Evolutionary conservation across 129 eudicot species (phyloP).

Genomic region (Ambrosia trifida): DNA sequence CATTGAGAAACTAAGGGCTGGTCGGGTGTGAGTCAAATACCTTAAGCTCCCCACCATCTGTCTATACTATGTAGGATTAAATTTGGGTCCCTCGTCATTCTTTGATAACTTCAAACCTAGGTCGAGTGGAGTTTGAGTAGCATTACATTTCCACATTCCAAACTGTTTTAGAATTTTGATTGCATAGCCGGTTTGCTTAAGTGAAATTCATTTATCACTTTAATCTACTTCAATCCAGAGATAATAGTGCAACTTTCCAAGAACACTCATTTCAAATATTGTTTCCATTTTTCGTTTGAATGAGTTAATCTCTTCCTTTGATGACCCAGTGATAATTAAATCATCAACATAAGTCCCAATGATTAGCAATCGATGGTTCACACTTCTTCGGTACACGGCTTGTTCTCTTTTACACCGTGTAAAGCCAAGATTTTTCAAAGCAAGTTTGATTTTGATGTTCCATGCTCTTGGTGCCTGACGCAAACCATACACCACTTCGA

Average conservation of each 20-base stretch:
- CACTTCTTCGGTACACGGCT: neutral
- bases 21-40: constrained; percentile 6
- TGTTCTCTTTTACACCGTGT: neutral
- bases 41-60: neutral
- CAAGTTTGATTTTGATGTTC: neutral
- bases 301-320: neutral
- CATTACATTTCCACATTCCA: too few species aligned
- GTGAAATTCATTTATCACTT: neutral
- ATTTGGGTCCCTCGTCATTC: neutral
- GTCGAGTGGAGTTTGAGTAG: neutral
- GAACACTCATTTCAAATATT: neutral
- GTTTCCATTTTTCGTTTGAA: neutral
- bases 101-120: neutral
- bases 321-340: neutral
- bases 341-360: too few species aligned
- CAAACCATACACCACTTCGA: too few species aligned
- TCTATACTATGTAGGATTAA: neutral
- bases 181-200: neutral
- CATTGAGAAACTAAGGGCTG: neutral
- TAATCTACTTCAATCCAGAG: neutral
- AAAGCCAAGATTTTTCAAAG: neutral
- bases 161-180: constrained; percentile 1
- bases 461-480: constrained; percentile 4
- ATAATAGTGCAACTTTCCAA: neutral
- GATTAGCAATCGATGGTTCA: too few species aligned